Evolutionary conservation across 2,329 filamentous ascomycete species (phyloP).

Genomic region (Penicillium palitans): DNA sequence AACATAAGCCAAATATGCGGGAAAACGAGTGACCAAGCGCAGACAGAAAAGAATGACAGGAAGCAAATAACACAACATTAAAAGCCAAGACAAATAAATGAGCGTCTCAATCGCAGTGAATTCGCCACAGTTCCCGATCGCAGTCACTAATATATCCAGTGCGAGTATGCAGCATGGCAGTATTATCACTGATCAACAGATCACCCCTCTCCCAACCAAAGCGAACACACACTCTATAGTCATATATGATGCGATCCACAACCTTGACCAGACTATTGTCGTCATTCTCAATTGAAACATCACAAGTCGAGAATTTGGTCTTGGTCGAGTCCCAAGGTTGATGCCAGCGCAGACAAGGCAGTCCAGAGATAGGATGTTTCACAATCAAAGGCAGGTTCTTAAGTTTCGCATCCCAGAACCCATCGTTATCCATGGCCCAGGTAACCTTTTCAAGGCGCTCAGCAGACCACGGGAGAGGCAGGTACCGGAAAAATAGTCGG

Average conservation of each 20-base stretch:
- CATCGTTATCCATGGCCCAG: slow-evolving; percentile 53
- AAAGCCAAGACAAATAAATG: not conserved
- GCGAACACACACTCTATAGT: slow-evolving; percentile 53
- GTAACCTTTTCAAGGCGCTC: slow-evolving; percentile 26
- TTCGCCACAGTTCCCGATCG: slow-evolving; percentile 30
- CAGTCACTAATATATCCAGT: slow-evolving; percentile 29
- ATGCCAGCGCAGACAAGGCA: slow-evolving; percentile 56
- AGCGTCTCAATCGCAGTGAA: slow-evolving; percentile 27
- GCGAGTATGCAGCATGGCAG: slow-evolving; percentile 30
- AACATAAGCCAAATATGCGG: not conserved
- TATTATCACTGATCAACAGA: slow-evolving; percentile 55
- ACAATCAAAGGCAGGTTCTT: slow-evolving; percentile 48
- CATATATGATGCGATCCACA: slow-evolving; percentile 50
- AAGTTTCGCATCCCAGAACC: slow-evolving; percentile 50
- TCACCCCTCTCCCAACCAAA: slow-evolving; percentile 59
- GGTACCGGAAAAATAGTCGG: slow-evolving; percentile 50
- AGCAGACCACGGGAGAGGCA: slow-evolving; percentile 39
- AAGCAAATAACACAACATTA: not conserved
- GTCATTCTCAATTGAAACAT: slow-evolving; percentile 46
- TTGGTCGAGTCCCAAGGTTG: slow-evolving; percentile 56
- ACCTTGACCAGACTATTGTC: slow-evolving; percentile 41
- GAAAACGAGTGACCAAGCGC: not conserved
- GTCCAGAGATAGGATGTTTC: slow-evolving; percentile 48
- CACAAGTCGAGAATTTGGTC: slow-evolving; percentile 53
- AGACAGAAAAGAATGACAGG: not conserved